phyloP scores from a whole-genome alignment of 495 filamentous ascomycete genomes.

The Penicillium diatomitis region DNA sequence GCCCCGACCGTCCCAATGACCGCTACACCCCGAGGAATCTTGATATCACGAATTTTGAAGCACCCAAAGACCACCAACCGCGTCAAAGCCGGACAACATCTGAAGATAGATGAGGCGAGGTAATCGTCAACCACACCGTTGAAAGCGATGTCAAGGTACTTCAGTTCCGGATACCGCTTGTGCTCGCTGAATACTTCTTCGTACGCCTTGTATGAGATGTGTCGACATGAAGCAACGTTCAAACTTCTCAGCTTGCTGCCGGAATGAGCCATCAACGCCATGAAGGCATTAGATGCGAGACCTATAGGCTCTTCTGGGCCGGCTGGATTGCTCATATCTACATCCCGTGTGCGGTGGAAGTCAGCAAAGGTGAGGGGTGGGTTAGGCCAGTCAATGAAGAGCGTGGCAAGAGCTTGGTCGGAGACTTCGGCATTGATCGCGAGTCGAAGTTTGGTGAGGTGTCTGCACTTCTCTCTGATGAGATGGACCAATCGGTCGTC shows the following conservation, averaged over 20 bases:
- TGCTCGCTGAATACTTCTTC: conserved; percentile 58
- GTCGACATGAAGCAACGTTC: conserved; percentile 69
- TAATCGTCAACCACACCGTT: conserved; percentile 64
- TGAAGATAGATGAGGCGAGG: conserved; percentile 64
- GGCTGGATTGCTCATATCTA: conserved; percentile 60
- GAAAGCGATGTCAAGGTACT: conserved; percentile 69
- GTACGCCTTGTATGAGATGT: conserved; percentile 60
- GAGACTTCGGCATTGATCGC: conserved; percentile 64
- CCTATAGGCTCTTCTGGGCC: conserved; percentile 51
- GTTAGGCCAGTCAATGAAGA: conserved; percentile 75
- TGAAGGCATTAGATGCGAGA: conserved; percentile 63
- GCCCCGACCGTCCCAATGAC: conserved; percentile 50
- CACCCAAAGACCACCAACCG: conserved; percentile 76
- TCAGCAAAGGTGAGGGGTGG: conserved; percentile 58
- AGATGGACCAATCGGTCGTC: conserved; percentile 54
- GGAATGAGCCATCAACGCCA: conserved; percentile 78
- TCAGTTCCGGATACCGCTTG: conserved; percentile 52
- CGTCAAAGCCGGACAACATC: conserved; percentile 60
- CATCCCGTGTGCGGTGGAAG: conserved; percentile 60
- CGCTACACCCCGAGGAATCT: conserved; percentile 62
- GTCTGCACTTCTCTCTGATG: conserved; percentile 56
- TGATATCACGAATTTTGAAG: conserved; percentile 62
- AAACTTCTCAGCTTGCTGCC: conserved; percentile 50
- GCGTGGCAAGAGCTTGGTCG: conserved; percentile 54
- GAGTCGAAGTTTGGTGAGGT: conserved; percentile 68